These are phyloP conservation scores for Phaeosphaeria sp. DNA, from an alignment of 2,329 filamentous ascomycete genomes.

Conservation along the genomic window DNA sequence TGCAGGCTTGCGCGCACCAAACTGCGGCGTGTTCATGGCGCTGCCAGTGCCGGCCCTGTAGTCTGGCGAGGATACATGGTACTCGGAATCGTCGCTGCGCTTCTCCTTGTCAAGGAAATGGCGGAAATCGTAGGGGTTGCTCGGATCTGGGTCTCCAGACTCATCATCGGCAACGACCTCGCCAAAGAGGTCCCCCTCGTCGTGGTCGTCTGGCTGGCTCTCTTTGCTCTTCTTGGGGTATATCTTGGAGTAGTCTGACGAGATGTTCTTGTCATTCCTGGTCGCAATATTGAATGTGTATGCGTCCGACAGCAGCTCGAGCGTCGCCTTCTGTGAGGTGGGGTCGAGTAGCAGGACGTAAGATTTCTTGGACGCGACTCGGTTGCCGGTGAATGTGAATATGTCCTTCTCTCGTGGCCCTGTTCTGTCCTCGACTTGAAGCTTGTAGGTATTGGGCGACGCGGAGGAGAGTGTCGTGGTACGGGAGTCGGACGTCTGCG, in stretches of 20 bases:
- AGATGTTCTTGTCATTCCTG: constrained; percentile 68
- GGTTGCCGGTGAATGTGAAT: constrained; percentile 51
- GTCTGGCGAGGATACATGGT: constrained; percentile 38
- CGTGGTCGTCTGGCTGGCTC: constrained; percentile 34
- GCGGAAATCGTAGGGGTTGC: constrained; percentile 59
- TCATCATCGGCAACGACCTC: constrained; percentile 36
- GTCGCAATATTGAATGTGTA: constrained; percentile 87
- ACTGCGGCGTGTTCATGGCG: constrained; percentile 36
- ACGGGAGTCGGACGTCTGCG: constrained; percentile 37
- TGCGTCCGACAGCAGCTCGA: constrained; percentile 81
- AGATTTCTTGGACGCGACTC: constrained; percentile 39
- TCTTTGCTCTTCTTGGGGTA: constrained; percentile 38
- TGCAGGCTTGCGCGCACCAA: constrained; percentile 29
- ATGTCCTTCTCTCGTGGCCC: constrained; percentile 36
- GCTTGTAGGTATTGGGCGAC: constrained; percentile 32
- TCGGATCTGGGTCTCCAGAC: constrained; percentile 48
- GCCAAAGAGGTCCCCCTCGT: constrained; percentile 38
- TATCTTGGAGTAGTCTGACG: constrained; percentile 72
- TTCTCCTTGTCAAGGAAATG: constrained; percentile 51
- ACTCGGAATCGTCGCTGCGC: constrained; percentile 41
- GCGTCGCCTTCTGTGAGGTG: constrained; percentile 74
- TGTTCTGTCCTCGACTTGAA: constrained; percentile 37
- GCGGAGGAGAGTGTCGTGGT: constrained; percentile 34
- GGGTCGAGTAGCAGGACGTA: constrained; percentile 76
- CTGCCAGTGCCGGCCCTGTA: constrained; percentile 36